Evolutionary conservation across 202 grass and related monocot species (phyloP).

Genomic region (Schoenoplectus tabernaemontani): DNA sequence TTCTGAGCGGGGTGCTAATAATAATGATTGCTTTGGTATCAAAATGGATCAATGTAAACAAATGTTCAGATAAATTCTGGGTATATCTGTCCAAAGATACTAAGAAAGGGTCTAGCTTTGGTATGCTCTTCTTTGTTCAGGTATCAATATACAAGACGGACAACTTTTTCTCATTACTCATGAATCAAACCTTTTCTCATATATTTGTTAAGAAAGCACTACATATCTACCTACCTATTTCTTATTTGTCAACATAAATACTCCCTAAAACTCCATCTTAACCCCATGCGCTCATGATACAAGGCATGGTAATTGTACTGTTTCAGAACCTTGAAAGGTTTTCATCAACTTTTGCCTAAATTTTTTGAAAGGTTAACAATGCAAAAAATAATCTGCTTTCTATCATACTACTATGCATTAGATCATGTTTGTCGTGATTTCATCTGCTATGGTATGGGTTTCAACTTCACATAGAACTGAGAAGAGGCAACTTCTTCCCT

Average conservation of each 20-base stretch:
- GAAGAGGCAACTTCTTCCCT: slow-evolving; percentile 63
- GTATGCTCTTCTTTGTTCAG: slow-evolving; percentile 67
- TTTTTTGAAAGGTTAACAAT: slow-evolving; percentile 5
- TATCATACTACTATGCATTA: slow-evolving; percentile 28
- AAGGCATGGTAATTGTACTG: slow-evolving; percentile 9
- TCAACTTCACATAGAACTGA: slow-evolving; percentile 72
- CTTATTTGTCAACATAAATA: background rate
- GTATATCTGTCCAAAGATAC: slow-evolving; percentile 54
- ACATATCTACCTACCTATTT: background rate
- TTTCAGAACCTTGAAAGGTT: background rate
- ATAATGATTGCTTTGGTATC: slow-evolving; percentile 54
- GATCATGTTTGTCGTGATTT: slow-evolving; percentile 63
- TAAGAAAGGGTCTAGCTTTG: slow-evolving; percentile 36
- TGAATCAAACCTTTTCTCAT: background rate
- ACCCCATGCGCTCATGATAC: background rate
- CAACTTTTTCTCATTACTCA: background rate
- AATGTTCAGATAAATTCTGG: slow-evolving; percentile 38
- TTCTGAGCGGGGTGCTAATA: slow-evolving; percentile 69
- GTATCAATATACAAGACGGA: slow-evolving; percentile 23
- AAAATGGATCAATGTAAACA: slow-evolving; percentile 55
- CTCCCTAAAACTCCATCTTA: background rate
- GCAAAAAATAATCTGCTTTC: slow-evolving; percentile 9
- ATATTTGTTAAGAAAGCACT: background rate
- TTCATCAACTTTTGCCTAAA: background rate
- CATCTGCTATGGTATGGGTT: slow-evolving; percentile 83